Evolutionary conservation across 2,329 filamentous ascomycete genomes (phyloP), one percentile per base, ranked within the genome.

Genomic region (Colletotrichum simmondsii): DNA sequence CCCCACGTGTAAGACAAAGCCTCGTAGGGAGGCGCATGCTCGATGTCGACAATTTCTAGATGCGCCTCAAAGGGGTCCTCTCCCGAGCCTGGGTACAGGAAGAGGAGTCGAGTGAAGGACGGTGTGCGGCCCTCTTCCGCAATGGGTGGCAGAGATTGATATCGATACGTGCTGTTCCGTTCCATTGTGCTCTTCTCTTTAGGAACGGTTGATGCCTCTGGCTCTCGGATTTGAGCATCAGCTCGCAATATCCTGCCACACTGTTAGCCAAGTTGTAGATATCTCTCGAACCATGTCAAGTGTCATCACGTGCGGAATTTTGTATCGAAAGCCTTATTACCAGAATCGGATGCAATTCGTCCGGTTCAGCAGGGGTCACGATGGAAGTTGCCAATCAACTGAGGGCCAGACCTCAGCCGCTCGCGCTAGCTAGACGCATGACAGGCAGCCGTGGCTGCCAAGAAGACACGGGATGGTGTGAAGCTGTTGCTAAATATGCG

Each of bases 1-100:
- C 73, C 74, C 73, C 74, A 75, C 2, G 73, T 74, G 46, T 75
- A 75, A 2, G 71, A 75, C 35, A 75, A 42, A 10, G 73, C 74
- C 58, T 75, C 74, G 37, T 75, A 74, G n/a, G 61, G 71, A 52
- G 66, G 65, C 46, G 67, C 59, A 46, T 67, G 24, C 42, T 74
- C 67, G 60, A 74, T 16, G 49, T 68, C 58, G 60, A 75, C 37
- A 28, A 73, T 58, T 37, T 71, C 49, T 22, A 75, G 63, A 19
- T 65, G 35, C 10, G 59, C 74, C 35, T 60, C 63, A 30, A 73
- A 63, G 7, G 73, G 74, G 4, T 75, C 69, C 19, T 75, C 74
- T 11, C 57, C 70, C 12, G 61, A 62, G 19, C 73, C 74, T 8
- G 74, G 54, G 6, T 30, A 46, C 5, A 75, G 62, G 26, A 66